Evolutionary conservation across 306 rosid genomes (phyloP), one percentile per base, ranked within the genome.

Genomic region (Cucurbita argyrosperma): DNA sequence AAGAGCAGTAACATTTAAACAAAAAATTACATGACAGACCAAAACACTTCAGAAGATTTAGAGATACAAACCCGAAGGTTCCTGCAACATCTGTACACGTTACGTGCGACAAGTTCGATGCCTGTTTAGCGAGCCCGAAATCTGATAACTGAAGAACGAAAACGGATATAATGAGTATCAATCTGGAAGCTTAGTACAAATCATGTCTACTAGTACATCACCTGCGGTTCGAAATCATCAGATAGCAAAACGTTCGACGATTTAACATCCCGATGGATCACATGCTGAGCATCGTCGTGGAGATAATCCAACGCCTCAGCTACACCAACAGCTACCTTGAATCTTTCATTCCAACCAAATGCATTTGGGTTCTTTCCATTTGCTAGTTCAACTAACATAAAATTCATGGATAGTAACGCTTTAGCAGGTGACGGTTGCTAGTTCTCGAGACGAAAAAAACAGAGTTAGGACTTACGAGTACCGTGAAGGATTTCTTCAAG

Each of bases 401-500:
- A 80, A 59, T 43, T 46, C 2, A 68, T 30, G 38, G 18, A 59
- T 80, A 69, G 79, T 18, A 47, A 14, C 30, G 4, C 37, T 15
- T 26, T 30, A 74, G 21, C 56, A 65, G 43, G 52, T 10, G 52
- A 65, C 45, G 21, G 7, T 67, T 67, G 3, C 12, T 5, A 21
- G 6, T 46, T 21, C 4, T 67, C 26, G 12, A 4, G 53, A 57
- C 67, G 35, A 52, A 38, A 40, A 72, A 39, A 1, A 7, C 65
- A 12, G 6, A 55, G 8, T 55, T 42, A 23, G 53, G n/a, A 43
- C 59, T 46, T 51, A 4, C 18, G 13, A 64, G 55, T 85, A 91
- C 99, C 99, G 43, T 91, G 91, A 75, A 94, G 88, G 70, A 88
- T 94, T 88, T 94, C 99, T 84, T 91, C 99, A 30, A 94, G 99